These are phyloP conservation scores for Choiromyces venosus DNA, from an alignment of 495 filamentous ascomycete species.

Conservation along the genomic window DNA sequence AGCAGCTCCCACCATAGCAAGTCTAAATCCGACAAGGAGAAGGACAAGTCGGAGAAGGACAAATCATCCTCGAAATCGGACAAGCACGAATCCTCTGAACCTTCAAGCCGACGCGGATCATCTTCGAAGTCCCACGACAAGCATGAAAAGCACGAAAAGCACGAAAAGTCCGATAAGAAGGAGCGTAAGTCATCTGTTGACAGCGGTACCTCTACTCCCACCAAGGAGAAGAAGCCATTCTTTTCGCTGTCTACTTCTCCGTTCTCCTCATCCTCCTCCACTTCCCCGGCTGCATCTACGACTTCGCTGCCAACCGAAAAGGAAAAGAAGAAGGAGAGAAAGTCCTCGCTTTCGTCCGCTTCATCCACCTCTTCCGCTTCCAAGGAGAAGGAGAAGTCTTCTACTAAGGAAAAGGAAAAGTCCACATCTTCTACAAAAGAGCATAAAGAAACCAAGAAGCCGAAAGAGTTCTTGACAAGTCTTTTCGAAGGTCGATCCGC, in stretches of 20 bases:
- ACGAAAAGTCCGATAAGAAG: constrained; percentile 15
- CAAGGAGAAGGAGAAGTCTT: constrained; percentile 22
- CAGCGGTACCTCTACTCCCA: not conserved
- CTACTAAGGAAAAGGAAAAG: constrained; percentile 6
- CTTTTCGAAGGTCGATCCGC: constrained; percentile 29
- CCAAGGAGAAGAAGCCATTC: constrained; percentile 25
- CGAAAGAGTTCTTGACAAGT: constrained; percentile 17
- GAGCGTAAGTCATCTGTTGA: not conserved
- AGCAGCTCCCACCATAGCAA: constrained; percentile 8
- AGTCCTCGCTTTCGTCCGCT: not conserved
- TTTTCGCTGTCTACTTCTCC: constrained; percentile 8
- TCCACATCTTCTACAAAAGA: not conserved
- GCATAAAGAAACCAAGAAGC: not conserved
- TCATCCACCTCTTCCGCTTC: constrained; percentile 5
- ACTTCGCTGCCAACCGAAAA: not conserved
- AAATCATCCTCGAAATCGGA: not conserved
- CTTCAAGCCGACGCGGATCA: not conserved
- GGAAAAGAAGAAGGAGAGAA: not conserved
- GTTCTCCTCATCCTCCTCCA: constrained; percentile 26
- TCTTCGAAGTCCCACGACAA: not conserved
- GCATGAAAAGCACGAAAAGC: constrained; percentile 11
- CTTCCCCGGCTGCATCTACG: constrained; percentile 22
- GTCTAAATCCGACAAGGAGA: constrained; percentile 6
- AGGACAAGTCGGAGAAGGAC: constrained; percentile 17
- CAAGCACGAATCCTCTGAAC: not conserved